Evolutionary conservation across 495 filamentous ascomycete genomes (phyloP), one percentile per base, ranked within the genome.

Genomic region (Platismatia glauca): DNA sequence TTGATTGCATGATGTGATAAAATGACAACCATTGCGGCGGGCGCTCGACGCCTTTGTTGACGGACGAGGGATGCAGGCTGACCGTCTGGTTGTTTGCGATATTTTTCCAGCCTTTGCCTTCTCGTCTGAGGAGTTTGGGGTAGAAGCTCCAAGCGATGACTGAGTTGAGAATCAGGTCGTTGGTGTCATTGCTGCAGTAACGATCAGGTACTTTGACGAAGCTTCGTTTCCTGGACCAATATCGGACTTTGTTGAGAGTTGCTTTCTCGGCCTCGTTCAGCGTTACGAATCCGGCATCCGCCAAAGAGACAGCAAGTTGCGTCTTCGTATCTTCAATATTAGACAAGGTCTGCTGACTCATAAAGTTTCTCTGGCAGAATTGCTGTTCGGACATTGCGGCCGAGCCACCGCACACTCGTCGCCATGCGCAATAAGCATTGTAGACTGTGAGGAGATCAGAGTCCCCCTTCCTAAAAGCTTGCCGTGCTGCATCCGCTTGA

Each of bases 321-420:
- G 87, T 88, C 69, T 97, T 97, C 48, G 97, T 76, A 66, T 98
- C 94, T 69, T 98, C 94, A 65, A 98, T 96, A 58, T 89, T 92
- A 20, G 83, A 80, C 0, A 98, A 79, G 0, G 89, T 92, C 70
- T 95, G 91, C 7, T 82, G 76, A 22, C 84, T 91, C 58, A 98
- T 82, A 69, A 88, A 97, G 72, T 94, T 96, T 76, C 91, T 96
- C 37, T 87, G 83, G 73, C 94, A 97, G 74, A 94, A 98, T 58
- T 89, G 81, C 60, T 82, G 86, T 67, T 95, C 91, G 61, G 86
- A 86, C 31, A 79, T 78, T 7, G 82, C 82, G 1, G 77, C 75
- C 3, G 82, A 86, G 46, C 75, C 81, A 71, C 89, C 81, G 71
- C 89, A 92, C 8, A 88, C 81, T 46, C 86, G 84, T 64, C 88